Conservation (phyloP, 768 basidiomycete genomes). For the Rhizopogon salebrosus region DNA sequence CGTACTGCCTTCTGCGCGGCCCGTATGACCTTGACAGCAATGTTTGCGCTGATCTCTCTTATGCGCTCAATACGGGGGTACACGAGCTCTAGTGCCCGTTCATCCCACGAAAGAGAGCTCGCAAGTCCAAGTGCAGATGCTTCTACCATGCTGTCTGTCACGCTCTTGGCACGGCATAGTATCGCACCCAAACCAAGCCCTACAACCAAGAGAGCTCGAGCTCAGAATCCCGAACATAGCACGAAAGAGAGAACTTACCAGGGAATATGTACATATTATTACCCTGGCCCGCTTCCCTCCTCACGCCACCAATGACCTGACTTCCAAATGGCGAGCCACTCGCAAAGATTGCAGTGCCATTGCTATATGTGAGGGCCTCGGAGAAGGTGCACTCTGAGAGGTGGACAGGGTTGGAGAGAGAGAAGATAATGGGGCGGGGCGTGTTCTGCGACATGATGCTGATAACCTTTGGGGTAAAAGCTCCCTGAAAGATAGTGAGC, state of each 20-base stretch:
- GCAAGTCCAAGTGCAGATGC: conserved; percentile 80
- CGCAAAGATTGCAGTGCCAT: conserved; percentile 79
- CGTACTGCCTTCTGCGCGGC: conserved; percentile 72
- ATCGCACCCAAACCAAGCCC: conserved; percentile 80
- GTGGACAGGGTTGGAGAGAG: conserved; percentile 84
- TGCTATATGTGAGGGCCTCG: conserved; percentile 66
- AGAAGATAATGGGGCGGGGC: conserved; percentile 85
- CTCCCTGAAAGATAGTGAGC: conserved; percentile 38
- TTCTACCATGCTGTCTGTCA: conserved; percentile 89
- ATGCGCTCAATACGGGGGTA: conserved; percentile 85
- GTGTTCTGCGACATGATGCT: conserved; percentile 76
- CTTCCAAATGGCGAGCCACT: conserved; percentile 83
- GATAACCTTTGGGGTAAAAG: conserved; percentile 71
- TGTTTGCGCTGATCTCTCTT: conserved; percentile 75
- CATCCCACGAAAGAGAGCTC: conserved; percentile 64
- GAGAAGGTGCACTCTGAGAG: conserved; percentile 78
- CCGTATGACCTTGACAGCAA: conserved; percentile 73
- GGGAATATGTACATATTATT: conserved; percentile 93
- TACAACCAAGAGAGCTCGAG: conserved; percentile 3
- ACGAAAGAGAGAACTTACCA: conserved; percentile 28
- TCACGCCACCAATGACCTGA: conserved; percentile 48
- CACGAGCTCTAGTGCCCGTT: conserved; percentile 58
- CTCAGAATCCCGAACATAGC: not conserved
- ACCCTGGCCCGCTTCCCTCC: conserved; percentile 78
- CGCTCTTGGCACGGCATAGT: conserved; percentile 56